These are phyloP conservation scores for Gentiana dahurica DNA, from an alignment of 257 asterid species.

Conservation along the genomic window DNA sequence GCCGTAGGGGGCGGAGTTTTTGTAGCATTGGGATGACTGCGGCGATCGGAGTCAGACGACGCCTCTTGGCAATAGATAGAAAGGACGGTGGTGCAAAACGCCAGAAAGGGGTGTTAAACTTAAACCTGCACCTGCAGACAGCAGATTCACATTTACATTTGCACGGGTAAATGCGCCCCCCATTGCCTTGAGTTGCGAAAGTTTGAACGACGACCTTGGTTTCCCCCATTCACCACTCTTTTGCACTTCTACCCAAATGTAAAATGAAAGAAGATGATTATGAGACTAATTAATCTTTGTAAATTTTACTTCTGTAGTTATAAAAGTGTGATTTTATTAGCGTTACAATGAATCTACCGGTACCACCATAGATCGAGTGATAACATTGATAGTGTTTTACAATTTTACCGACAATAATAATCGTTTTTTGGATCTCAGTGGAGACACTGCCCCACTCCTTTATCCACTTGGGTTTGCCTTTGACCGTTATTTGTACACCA, in stretches of 20 bases:
- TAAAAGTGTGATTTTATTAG: not conserved
- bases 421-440: no score
- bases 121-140: not conserved
- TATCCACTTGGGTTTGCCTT: no score
- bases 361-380: not conserved
- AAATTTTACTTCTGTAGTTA: not conserved
- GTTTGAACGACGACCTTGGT: constrained; percentile 13
- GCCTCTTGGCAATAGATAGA: not conserved
- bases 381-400: no score
- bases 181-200: constrained; percentile 8
- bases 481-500: no score
- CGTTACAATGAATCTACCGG: not conserved
- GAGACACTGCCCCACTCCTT: no score
- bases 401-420: no score
- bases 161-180: not conserved
- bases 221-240: constrained; percentile 3
- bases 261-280: not conserved
- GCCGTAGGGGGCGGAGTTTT: no score
- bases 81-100: not conserved
- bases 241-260: not conserved
- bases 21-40: no score
- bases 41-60: not conserved
- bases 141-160: no score
- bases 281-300: not conserved
- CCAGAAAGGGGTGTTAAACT: not conserved